These are phyloP conservation scores for Zanthoxylum bungeanum DNA, from an alignment of 345 rosid species.

Conservation along the genomic window DNA sequence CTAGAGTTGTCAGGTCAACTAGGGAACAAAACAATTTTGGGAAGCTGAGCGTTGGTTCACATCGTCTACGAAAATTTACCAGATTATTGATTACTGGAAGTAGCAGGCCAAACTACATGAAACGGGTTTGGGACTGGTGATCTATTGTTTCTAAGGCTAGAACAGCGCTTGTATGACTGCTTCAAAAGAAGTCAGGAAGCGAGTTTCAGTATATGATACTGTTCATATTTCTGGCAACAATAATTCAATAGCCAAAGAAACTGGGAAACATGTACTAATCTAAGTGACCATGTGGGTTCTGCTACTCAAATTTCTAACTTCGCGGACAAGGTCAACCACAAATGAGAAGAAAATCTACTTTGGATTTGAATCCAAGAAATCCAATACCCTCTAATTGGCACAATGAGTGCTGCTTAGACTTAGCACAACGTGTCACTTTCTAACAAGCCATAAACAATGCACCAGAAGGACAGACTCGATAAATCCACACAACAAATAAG, in stretches of 20 bases:
- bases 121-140: background rate
- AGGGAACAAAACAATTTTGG: background rate
- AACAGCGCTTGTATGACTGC: background rate
- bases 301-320: background rate
- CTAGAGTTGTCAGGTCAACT: background rate
- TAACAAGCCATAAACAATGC: background rate
- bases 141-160: background rate
- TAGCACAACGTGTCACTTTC: background rate
- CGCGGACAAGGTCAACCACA: background rate
- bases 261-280: background rate
- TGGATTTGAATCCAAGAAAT: background rate
- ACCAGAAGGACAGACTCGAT: background rate
- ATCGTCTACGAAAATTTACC: background rate
- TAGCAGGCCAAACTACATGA: background rate
- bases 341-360: background rate
- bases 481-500: background rate
- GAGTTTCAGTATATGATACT: background rate
- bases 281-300: background rate
- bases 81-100: background rate
- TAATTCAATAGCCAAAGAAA: conserved; percentile 6
- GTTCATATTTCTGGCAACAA: background rate
- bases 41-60: background rate
- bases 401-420: background rate
- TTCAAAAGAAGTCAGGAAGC: background rate
- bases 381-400: background rate